Base-by-base conservation (phyloP, 202 grass and related monocot species). In the Cymbopogon flexuosus region DNA sequence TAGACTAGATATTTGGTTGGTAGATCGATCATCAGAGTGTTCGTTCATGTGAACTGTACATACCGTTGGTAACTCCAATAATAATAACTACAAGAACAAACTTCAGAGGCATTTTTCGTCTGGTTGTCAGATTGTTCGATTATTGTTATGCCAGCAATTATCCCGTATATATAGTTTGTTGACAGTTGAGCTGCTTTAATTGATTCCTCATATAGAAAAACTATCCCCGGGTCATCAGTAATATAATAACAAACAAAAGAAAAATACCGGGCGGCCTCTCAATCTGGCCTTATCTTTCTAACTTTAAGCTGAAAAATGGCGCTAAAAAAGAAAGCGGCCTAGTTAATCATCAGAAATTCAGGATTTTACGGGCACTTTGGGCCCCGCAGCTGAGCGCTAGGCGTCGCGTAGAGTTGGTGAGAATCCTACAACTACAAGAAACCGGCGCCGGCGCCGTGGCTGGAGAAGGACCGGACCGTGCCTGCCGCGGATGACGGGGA, bases 401-500 rank as follows among this genome's bases (percentile, higher is more conserved):
- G 62, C 49, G 56, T 64, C 61, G 21, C 60, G 60, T 66, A 67
- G 57, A 65, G 82, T 71, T 65, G 77, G 82, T 70, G 56, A 58
- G 45, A 85, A 81, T 84, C 87, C 76, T 83, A 78, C 80, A 68
- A 79, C 42, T 3, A 13, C 5, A 49, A 52, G 54, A 8, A 8
- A 18, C 49, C 0, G 49, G 5, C 6, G 8, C n/a, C n/a, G 4
- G 40, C 42, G 60, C 7, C 16, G 61, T 11, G 11, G 75, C 24
- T 15, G 22, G 72, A 22, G 52, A 57, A n/a, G 52, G 52, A 57
- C 52, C 52, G n/a, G 52, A 3, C 51, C 51, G 51, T 19, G 51
- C 45, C 45, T 79, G 86, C 60, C 69, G 51, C 52, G 35, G 49
- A 3, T 60, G 63, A 10, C 33, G 39, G 76, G 63, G 30, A 56